Evolutionary conservation across 2,329 filamentous ascomycete species (phyloP).

Genomic region (Juglanconis juglandina): DNA sequence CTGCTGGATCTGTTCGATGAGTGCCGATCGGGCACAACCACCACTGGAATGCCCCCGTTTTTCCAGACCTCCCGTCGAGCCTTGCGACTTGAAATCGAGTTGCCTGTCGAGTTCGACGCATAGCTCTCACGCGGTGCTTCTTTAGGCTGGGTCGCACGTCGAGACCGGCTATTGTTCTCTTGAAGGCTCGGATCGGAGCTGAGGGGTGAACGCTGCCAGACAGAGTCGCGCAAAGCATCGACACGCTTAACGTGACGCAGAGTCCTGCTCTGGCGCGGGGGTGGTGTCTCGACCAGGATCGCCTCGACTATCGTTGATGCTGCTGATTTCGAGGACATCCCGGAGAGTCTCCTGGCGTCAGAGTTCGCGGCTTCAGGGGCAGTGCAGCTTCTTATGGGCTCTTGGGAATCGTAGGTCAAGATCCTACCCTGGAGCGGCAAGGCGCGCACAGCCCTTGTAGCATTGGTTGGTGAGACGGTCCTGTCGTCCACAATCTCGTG

Average conservation of each 20-base stretch:
- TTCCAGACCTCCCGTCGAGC: conserved; percentile 58
- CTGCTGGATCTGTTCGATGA: conserved; percentile 50
- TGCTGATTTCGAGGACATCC: conserved; percentile 52
- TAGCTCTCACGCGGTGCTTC: conserved; percentile 40
- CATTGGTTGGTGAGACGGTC: conserved; percentile 47
- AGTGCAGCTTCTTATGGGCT: conserved; percentile 28
- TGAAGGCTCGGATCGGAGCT: conserved; percentile 38
- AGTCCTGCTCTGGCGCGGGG: conserved; percentile 47
- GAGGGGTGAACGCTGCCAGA: conserved; percentile 37
- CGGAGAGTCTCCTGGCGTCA: conserved; percentile 49
- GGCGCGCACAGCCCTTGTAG: conserved; percentile 46
- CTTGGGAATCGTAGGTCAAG: conserved; percentile 35
- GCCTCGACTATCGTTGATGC: conserved; percentile 57
- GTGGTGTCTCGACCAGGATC: conserved; percentile 49
- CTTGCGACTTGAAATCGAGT: conserved; percentile 50
- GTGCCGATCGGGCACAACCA: conserved; percentile 57
- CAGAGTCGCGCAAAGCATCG: conserved; percentile 45
- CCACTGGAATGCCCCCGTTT: conserved; percentile 58
- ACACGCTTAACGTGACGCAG: conserved; percentile 61
- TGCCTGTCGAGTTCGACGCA: conserved; percentile 45
- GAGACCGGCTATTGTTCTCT: conserved; percentile 14
- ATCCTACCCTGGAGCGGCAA: conserved; percentile 43
- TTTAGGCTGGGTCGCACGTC: conserved; percentile 24
- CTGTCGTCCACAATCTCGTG: conserved; percentile 46
- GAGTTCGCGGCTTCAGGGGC: conserved; percentile 23